Conservation (phyloP, 179 eudicot genomes). For the Spinacia oleracea region DNA sequence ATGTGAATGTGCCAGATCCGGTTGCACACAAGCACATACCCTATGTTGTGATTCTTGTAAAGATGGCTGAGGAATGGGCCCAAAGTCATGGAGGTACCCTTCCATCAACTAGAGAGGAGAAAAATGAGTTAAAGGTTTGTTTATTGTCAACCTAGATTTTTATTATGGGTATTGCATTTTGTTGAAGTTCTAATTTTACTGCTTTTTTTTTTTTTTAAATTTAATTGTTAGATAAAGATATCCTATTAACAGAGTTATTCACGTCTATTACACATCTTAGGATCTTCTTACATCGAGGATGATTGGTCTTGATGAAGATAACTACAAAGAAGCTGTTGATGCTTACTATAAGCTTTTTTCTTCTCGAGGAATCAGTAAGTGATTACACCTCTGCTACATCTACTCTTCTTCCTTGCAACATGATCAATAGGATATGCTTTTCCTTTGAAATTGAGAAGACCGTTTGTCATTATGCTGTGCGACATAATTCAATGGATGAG, state of each 20-base stretch:
- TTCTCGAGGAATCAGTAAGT: constrained; percentile 84
- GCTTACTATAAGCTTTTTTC: constrained; percentile 91
- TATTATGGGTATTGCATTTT: neutral
- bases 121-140: constrained; percentile 79
- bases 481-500: neutral
- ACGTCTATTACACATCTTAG: constrained; percentile 43
- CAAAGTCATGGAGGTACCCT: constrained; percentile 71
- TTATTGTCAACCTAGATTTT: neutral
- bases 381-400: constrained; percentile 5
- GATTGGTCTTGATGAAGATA: constrained; percentile 82
- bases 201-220: neutral
- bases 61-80: constrained; percentile 89
- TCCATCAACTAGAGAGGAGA: constrained; percentile 95
- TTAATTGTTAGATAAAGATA: neutral
- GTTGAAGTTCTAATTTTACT: no score
- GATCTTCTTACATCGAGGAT: constrained; percentile 72
- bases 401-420: neutral
- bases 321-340: constrained; percentile 92
- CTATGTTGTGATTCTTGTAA: constrained; percentile 83
- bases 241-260: constrained; percentile 19
- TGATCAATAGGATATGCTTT: neutral
- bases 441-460: neutral
- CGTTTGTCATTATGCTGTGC: neutral
- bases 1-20: constrained; percentile 67
- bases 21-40: constrained; percentile 97